phyloP scores from a whole-genome alignment of 2,329 filamentous ascomycete genomes.

The Epichloe elymi region DNA sequence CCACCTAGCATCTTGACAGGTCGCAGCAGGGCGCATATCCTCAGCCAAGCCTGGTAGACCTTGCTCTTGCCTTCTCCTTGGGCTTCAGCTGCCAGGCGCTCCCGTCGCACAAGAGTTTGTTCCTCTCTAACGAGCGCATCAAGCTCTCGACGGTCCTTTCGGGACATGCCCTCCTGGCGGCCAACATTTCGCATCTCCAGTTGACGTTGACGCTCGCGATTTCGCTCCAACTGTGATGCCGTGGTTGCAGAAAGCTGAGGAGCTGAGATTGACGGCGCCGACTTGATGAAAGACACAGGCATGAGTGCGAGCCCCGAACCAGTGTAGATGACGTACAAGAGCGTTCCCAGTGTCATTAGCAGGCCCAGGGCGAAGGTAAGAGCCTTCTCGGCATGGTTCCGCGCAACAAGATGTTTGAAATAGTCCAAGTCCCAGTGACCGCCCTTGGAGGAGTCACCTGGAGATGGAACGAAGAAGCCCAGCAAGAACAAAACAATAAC shows the following conservation, averaged over 20 bases:
- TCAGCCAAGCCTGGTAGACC: constrained; percentile 65
- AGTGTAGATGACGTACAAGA: constrained; percentile 82
- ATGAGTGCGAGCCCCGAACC: constrained; percentile 78
- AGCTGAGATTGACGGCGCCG: constrained; percentile 72
- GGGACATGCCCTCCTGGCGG: constrained; percentile 57
- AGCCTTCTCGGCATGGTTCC: constrained; percentile 81
- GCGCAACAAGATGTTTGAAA: constrained; percentile 67
- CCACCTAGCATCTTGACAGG: constrained; percentile 83
- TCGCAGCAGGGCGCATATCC: constrained; percentile 67
- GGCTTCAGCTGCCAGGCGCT: constrained; percentile 74
- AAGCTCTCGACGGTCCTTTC: constrained; percentile 79
- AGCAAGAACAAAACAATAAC: constrained; percentile 76
- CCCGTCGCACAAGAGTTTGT: constrained; percentile 77
- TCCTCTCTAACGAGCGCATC: constrained; percentile 83
- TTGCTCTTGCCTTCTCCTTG: constrained; percentile 63
- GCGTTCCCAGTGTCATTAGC: constrained; percentile 73
- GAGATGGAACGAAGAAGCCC: constrained; percentile 84
- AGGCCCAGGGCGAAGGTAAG: constrained; percentile 81
- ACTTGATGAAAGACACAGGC: constrained; percentile 84
- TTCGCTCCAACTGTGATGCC: constrained; percentile 67
- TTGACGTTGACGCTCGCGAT: constrained; percentile 83
- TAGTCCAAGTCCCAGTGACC: constrained; percentile 71
- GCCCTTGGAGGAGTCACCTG: constrained; percentile 49
- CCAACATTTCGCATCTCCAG: constrained; percentile 76
- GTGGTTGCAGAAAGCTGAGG: constrained; percentile 67